Evolutionary conservation across 1,284 basidiomycete genomes (phyloP), one percentile per base, ranked within the genome.

Genomic region (Irpex lacteus): DNA sequence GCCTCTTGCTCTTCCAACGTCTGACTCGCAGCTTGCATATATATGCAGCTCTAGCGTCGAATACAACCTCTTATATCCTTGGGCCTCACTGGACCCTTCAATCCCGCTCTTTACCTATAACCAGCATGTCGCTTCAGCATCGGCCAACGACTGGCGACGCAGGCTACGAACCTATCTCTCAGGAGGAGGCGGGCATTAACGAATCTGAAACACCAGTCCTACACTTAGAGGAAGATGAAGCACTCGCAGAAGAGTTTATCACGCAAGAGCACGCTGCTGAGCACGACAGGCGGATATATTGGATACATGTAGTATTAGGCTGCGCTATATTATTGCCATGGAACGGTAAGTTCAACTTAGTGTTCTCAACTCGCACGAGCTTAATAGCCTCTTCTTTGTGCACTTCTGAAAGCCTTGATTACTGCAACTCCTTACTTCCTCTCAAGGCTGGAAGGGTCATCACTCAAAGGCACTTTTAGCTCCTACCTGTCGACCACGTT

Each of bases 341-440:
- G 91, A 92, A 93, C 73, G 90, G 91, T 91, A 69, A 69, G 82
- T 75, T 36, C 8, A 34, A 36, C 38, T 49, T 54, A 57, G 61
- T 5, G 19, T 61, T 15, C 32, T 44, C 18, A 19, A 38, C 57
- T 54, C 26, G 26, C 4, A 26, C 26, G 26, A 26, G 59, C 60
- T 6, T 15, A 56, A 53, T 49, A 40, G 37, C 56, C 18, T 36
- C 11, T 8, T 36, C 15, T 21, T 5, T n/a, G 7, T 26, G 26
- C 3, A 26, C 26, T 26, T 26, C 26, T 15, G 11, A 11, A 15
- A 93, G 91, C 85, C 0, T 78, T 92, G 71, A 92, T 93, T 37
- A 94, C 90, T 7, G 91, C 88, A 0, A 89, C 84, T 38, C 86
- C 91, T 0, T 94, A 87, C 74, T 93, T 94, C 74, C 72, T 90